Evolutionary conservation across 306 rosid genomes (phyloP), one percentile per base, ranked within the genome.

Genomic region (Lathyrus sativus): DNA sequence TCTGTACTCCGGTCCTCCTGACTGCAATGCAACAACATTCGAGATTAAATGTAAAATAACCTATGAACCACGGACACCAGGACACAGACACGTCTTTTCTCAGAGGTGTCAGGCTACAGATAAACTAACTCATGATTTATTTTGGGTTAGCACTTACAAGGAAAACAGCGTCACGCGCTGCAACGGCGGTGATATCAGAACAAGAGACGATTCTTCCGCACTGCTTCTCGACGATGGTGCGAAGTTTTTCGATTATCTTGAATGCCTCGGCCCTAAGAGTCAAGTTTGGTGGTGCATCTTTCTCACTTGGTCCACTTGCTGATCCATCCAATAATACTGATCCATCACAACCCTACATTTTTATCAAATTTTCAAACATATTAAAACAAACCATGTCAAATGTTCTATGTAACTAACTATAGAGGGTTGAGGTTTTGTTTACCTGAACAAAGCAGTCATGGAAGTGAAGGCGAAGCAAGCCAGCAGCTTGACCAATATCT

Each of bases 391-490:
- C 7, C 24, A 50, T 46, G 8, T 35, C 39, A 35, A 7, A 35
- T 7, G 9, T 6, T 35, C 39, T 35, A 35, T 35, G 39, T 7
- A 35, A 35, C 9, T 7, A 35, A 35, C 9, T 7, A 33, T 2
- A 31, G 0, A 33, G 1, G 2, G 38, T 33, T 5, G 38, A 33
- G 8, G 39, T 18, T 62, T 14, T 62, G 35, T 19, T 62, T 41
- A 82, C 96, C 84, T 86, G 92, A 73, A 86, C 96, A 74, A 89
- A 89, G 87, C 96, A 89, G 63, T 85, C 92, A 29, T 89, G 96
- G 76, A 89, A 89, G 55, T 85, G 90, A 61, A 89, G 76, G 33
- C 92, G 92, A 51, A 86, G 92, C 68, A 89, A 68, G 78, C 90
- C 96, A 31, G 96, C 90, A 17, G 96, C 90, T 78, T 79, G 90